Percentiles rank a stretch among this genome's conserved stretches.
These are phyloP conservation scores for Paramyrothecium roridum DNA, from an alignment of 2,329 filamentous ascomycete species.

Conservation along the genomic window DNA sequence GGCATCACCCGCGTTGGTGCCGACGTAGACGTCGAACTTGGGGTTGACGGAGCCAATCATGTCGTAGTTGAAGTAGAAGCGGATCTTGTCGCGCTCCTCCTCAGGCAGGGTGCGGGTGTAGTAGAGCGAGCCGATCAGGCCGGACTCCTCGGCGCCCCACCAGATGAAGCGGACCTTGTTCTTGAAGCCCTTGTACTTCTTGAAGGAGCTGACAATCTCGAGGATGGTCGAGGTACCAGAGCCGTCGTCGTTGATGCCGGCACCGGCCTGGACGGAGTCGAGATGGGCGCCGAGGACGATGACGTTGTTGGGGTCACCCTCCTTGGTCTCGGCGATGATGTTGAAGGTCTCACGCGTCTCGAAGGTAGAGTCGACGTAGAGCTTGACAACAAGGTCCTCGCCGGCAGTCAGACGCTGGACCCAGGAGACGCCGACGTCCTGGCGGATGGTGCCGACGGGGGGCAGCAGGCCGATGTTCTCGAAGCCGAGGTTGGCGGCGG, in stretches of 20 bases:
- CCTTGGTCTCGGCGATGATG: conserved; percentile 39
- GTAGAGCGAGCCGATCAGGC: conserved; percentile 39
- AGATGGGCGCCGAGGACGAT: conserved; percentile 39
- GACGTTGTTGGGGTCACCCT: conserved; percentile 38
- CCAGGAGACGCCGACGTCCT: conserved; percentile 33
- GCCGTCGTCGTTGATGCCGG: conserved; percentile 39
- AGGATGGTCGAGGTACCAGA: conserved; percentile 32
- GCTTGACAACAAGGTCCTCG: conserved; percentile 28
- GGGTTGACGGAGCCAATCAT: conserved; percentile 57
- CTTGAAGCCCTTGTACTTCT: conserved; percentile 33
- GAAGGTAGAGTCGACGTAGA: conserved; percentile 32
- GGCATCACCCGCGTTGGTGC: conserved; percentile 32
- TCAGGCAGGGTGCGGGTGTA: conserved; percentile 32
- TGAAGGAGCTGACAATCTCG: conserved; percentile 33
- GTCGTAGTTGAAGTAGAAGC: conserved; percentile 68
- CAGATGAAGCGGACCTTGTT: conserved; percentile 42
- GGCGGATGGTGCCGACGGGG: conserved; percentile 31
- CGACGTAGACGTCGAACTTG: conserved; percentile 34
- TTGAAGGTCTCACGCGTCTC: conserved; percentile 36
- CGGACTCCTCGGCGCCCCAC: conserved; percentile 41
- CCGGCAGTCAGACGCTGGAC: conserved; percentile 25
- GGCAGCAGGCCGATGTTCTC: conserved; percentile 30
- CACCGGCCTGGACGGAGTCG: conserved; percentile 34
- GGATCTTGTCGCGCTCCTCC: conserved; percentile 49
- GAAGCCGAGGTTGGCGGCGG: conserved; percentile 51